Base-by-base conservation (phyloP, 192 early-diverging fungal genomes). In the Pilaira anomala region DNA sequence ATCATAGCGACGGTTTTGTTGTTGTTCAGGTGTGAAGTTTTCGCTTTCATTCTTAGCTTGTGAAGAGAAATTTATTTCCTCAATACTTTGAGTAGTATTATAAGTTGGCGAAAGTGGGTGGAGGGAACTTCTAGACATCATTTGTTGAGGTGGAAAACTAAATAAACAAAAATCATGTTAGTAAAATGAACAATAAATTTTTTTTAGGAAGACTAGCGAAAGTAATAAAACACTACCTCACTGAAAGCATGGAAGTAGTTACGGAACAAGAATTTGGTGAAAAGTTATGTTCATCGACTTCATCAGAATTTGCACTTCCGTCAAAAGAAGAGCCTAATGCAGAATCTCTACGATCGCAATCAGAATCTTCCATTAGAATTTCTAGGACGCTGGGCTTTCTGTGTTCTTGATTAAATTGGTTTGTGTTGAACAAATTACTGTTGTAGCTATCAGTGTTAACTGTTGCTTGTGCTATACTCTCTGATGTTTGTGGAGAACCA, bases 221-320 rank as follows among this genome's bases (percentile, higher is more conserved):
- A 45, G 18, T 9, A 14, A 46, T n/a, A 19, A 11, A 33, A 8
- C 7, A 28, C 24, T 60, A 48, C 48, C 48, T 50, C 60, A 50
- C 39, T 3, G 30, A 48, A 40, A 62, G 33, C 28, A 41, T 42
- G 21, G 48, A 53, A 14, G 28, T 39, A 7, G 13, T 30, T 61
- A 48, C 24, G n/a, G 19, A 33, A 18, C 7, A 51, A 16, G 13
- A 21, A 19, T 40, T 45, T 28, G 40, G 58, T 26, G 24, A 48
- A 18, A 44, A 51, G 1, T 24, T 28, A 29, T n/a, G 50, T 14
- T 63, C 51, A 6, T 65, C 63, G 39, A 55, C 21, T 55, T 65
- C 63, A 13, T 65, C 63, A 14, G 63, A 65, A 25, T 65, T 54
- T 25, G 63, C 53, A 29, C 63, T 65, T 7, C 53, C 63, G 44